Base-by-base conservation (phyloP, 352 stramenopile genomes). In the Pythium periplocum region DNA sequence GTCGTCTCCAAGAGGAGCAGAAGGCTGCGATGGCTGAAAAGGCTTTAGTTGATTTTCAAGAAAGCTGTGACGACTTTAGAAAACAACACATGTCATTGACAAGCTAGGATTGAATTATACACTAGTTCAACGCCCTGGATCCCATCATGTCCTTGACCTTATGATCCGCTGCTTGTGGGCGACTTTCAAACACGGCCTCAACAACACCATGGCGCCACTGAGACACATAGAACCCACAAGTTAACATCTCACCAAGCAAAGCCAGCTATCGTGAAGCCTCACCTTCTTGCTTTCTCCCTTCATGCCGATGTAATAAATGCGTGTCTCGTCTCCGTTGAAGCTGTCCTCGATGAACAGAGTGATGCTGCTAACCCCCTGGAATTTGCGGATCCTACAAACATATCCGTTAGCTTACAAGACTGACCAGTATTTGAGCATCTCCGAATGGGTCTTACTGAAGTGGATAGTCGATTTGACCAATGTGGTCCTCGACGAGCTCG, bases 281-380 rank as follows among this genome's bases (percentile, higher is more conserved):
- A 90, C 83, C 78, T 94, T 92, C 48, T 91, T 90, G 69, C 66
- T 91, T 69, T 91, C 82, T 41, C 84, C 84, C 53, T 93, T 95
- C 45, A 95, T 65, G 0, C 84, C 82, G 69, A 95, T 90, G 69
- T 95, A 95, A 54, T 93, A 91, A 43, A 95, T 75, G 53, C 68
- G 71, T 30, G 80, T 86, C 49, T 91, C 65, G 50, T 90, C 79
- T 30, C 75, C 83, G 54, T 69, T 73, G 46, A 73, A 86, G 63
- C 75, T 93, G 62, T 86, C 66, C 37, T 89, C 60, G n/a, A 95
- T 58, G 53, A 90, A 93, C 10, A 95, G 57, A 12, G 78, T 92
- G 41, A 95, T 53, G 59, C 62, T 92, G 59, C 80, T 92, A 40
- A 95, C 74, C 31, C 83, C 83, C 54, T 95, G 84, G 49, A 95